Base-by-base conservation (phyloP, 116 monocot species). In the Phalaenopsis hybrid region DNA sequence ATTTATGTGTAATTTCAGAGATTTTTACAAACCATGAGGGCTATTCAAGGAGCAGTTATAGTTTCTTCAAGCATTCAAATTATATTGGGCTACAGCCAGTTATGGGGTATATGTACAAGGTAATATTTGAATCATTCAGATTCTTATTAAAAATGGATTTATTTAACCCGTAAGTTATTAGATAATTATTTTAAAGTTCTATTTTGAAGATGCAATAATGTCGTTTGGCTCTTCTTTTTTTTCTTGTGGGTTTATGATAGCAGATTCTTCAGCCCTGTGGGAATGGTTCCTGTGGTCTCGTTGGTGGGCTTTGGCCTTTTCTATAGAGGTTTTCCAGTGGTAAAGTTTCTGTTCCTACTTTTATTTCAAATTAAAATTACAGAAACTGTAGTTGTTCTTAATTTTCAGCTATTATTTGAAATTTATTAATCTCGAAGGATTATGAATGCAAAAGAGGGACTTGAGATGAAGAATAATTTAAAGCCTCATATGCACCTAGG, bases 31-130 rank as follows among this genome's bases (percentile, higher is more conserved):
- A 94, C 92, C 78, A 99, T 99, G 87, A 95, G 93, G 81, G 99
- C 95, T 49, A 90, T 90, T 82, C 99, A 99, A 83, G 99, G 99
- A 69, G 92, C 99, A 41, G 51, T 99, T 17, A 99, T 99, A 43
- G 92, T 99, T 48, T 92, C 95, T 70, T 95, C 99, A 55, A 92
- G 92, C 85, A 90, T 95, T 80, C 95, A 99, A 79, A 99, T 95
- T 25, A 91, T 95, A 79, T 80, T 99, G 4, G 99, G 99, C 8
- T 99, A 90, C 81, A 99, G 99, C 84, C 95, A 99, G 79, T 73
- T 99, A 83, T 99, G 99, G 99, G 99, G 95, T 15, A 90, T 95
- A 18, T 95, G 85, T 81, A 92, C 99, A 21, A 93, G 95, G 99
- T 95, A 86, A 13, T 73, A 73, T 73, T 73, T 41, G 41, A 41